Percentiles rank a stretch among this genome's conserved stretches.
Evolutionary conservation across 495 filamentous ascomycete genomes (phyloP).

Genomic region (Tuber magnatum): DNA sequence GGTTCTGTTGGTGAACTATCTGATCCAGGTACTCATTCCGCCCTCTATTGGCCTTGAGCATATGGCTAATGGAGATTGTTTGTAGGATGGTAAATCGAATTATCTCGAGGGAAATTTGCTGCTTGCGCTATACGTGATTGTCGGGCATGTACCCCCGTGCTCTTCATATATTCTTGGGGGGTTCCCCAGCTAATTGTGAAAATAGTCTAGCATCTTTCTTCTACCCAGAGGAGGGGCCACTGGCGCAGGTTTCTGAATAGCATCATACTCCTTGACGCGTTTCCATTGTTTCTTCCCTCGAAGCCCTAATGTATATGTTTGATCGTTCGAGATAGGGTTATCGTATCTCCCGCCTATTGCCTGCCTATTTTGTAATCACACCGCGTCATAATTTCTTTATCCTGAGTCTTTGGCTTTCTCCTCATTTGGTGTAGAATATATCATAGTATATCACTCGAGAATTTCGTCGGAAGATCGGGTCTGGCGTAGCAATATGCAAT

Average conservation of each 20-base stretch:
- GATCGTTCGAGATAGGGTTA: not conserved
- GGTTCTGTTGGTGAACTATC: slow-evolving; percentile 73
- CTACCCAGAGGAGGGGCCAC: slow-evolving; percentile 29
- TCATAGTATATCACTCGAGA: not conserved
- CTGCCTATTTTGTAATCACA: not conserved
- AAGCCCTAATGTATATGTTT: not conserved
- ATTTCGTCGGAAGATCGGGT: not conserved
- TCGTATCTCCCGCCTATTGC: not conserved
- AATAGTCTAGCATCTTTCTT: slow-evolving; percentile 30
- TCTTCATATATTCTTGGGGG: not conserved
- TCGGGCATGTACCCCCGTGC: slow-evolving; percentile 46
- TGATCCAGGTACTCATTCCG: slow-evolving; percentile 50
- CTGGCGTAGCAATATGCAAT: not conserved
- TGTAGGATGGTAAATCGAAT: slow-evolving; percentile 51
- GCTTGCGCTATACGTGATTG: slow-evolving; percentile 66
- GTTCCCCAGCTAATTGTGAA: not conserved
- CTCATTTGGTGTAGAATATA: not conserved
- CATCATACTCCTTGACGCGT: not conserved
- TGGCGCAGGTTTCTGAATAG: slow-evolving; percentile 15
- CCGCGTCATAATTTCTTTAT: not conserved
- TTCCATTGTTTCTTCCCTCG: not conserved
- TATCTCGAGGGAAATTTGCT: slow-evolving; percentile 71
- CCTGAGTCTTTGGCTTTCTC: not conserved
- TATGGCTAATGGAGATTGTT: slow-evolving; percentile 9
- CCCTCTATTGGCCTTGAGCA: slow-evolving; percentile 18